Evolutionary conservation across 1,284 basidiomycete species (phyloP), one percentile per base, ranked within the genome.

Genomic region (Trametes polyzona): DNA sequence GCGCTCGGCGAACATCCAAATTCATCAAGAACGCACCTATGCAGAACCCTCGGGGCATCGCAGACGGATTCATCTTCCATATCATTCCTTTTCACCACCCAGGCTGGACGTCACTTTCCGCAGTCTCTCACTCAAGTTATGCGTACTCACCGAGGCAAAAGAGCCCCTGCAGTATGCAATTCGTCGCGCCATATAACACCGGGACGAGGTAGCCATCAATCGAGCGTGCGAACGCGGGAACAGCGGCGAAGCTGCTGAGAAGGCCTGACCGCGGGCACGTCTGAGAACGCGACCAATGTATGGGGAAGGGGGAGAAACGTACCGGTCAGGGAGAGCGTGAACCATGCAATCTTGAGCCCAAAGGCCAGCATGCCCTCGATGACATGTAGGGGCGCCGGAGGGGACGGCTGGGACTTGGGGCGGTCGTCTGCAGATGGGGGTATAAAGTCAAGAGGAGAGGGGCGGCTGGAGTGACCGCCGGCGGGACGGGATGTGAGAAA

Each of bases 31-130:
- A 62, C 78, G 58, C 63, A 85, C 84, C 75, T 42, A 80, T 69
- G 64, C 86, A 88, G 61, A 88, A 88, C 14, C 67, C 64, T 43
- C 65, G 69, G 7, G 85, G 83, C 83, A 88, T 88, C 26, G 62
- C 66, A 44, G 73, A 73, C 1, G 86, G 83, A 59, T 84, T 72
- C 84, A 88, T 86, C 47, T 71, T 70, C 78, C 84, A 87, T 19
- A 84, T 76, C 68, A 88, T 78, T 9, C 86, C 87, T 88, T 39
- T 23, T 36, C 17, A 14, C 23, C 33, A n/a, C n/a, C n/a, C n/a
- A n/a, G n/a, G 11, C 30, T 4, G 17, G 17, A 10, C 5, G 21
- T 58, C 14, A 36, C 16, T 30, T 17, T 9, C 33, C 32, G 19
- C 19, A 26, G 27, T 19, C n/a, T 1, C 2, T 14, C 16, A 11